A percentile compares a stretch with the other conserved stretches of the same genome.
Evolutionary conservation across 805 yeast species (phyloP).

Genomic region (Saccharomyces paradoxus): DNA sequence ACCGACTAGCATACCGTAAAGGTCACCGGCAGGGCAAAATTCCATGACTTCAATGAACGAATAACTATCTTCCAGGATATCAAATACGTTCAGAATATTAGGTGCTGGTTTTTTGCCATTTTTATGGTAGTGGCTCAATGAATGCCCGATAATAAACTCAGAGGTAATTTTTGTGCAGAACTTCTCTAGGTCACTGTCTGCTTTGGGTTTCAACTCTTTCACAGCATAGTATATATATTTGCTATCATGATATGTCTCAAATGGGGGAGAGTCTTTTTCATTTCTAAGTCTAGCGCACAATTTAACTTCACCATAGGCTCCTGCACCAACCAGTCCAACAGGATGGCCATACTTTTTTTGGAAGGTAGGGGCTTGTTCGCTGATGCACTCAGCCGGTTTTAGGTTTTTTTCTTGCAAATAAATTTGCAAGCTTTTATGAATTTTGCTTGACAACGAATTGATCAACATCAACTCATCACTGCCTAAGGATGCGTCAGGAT

Average conservation of each 20-base stretch:
- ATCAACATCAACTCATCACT: slow-evolving; percentile 41
- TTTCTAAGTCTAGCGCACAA: slow-evolving; percentile 50
- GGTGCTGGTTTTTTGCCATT: slow-evolving; percentile 36
- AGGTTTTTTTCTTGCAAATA: slow-evolving; percentile 9
- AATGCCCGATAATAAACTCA: slow-evolving; percentile 80
- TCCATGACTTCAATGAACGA: slow-evolving; percentile 88
- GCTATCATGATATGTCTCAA: slow-evolving; percentile 59
- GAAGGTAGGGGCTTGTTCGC: slow-evolving; percentile 20
- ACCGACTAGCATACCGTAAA: slow-evolving; percentile 48
- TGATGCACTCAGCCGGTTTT: slow-evolving; percentile 1
- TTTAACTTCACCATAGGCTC: slow-evolving; percentile 92
- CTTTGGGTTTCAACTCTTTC: slow-evolving; percentile 77
- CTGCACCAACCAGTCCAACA: slow-evolving; percentile 67
- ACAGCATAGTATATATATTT: slow-evolving; percentile 69
- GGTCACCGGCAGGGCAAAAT: slow-evolving; percentile 79
- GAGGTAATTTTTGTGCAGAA: slow-evolving; percentile 81
- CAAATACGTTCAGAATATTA: slow-evolving; percentile 71
- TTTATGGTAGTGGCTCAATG: slow-evolving; percentile 41
- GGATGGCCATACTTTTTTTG: slow-evolving; percentile 44
- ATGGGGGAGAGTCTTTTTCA: slow-evolving; percentile 9
- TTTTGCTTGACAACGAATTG: slow-evolving; percentile 39
- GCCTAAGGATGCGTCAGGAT: slow-evolving; percentile 39
- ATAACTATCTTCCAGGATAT: slow-evolving; percentile 57
- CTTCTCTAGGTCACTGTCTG: slow-evolving; percentile 84
- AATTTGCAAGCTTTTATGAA: slow-evolving; percentile 33